Percentiles rank a stretch among this genome's conserved stretches.
These are phyloP conservation scores for Capsella rubella DNA, from an alignment of 441 rosid species.

Conservation along the genomic window DNA sequence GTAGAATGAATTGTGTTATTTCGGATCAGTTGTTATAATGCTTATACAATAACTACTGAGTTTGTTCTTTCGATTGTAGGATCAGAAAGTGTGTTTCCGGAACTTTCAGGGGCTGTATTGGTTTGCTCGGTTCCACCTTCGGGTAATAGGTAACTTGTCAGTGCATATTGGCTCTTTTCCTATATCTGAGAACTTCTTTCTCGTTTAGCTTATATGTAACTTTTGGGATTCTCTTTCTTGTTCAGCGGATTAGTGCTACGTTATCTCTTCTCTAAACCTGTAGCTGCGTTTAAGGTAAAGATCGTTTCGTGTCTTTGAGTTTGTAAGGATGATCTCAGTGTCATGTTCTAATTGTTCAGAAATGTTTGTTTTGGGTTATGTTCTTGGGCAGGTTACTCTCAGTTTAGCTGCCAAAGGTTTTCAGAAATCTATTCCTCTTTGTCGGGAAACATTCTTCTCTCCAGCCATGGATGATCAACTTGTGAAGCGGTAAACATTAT, in stretches of 20 bases:
- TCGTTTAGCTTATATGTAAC: slow-evolving; percentile 21
- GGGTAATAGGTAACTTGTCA: slow-evolving; percentile 74
- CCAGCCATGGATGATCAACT: slow-evolving; percentile 76
- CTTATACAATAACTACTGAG: neutral
- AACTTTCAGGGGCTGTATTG: slow-evolving; percentile 70
- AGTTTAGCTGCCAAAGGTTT: slow-evolving; percentile 93
- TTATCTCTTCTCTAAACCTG: slow-evolving; percentile 84
- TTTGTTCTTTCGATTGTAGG: slow-evolving; percentile 43
- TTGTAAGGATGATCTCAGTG: neutral
- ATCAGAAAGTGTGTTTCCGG: slow-evolving; percentile 53
- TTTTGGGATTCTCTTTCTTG: slow-evolving; percentile 36
- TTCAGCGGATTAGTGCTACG: slow-evolving; percentile 87
- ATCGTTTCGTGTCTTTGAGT: neutral
- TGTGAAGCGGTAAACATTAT: slow-evolving; percentile 62
- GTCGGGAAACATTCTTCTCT: slow-evolving; percentile 87
- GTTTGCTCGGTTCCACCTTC: slow-evolving; percentile 96
- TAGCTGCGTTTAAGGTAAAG: slow-evolving; percentile 84
- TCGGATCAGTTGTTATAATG: neutral
- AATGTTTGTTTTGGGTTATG: slow-evolving; percentile 12
- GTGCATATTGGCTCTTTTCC: neutral
- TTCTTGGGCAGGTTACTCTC: slow-evolving; percentile 68
- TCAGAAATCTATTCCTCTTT: slow-evolving; percentile 81
- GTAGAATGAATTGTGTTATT: neutral
- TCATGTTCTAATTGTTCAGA: slow-evolving; percentile 3
- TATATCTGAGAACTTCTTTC: slow-evolving; percentile 1